These are phyloP conservation scores for Isabelozyma rhagii DNA, from an alignment of 805 yeast species.

Conservation along the genomic window DNA sequence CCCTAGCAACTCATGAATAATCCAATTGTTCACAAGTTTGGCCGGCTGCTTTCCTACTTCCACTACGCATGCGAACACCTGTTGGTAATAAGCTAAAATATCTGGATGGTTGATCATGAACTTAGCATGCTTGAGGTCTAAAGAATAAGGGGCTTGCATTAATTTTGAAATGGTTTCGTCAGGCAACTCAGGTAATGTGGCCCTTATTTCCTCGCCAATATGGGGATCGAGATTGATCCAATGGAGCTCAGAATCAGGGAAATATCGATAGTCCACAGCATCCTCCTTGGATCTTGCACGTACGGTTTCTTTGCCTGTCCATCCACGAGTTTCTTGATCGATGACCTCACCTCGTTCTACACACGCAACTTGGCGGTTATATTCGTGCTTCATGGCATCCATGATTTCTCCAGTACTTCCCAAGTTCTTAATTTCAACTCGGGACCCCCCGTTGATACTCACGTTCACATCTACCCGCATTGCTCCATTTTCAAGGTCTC, in stretches of 20 bases:
- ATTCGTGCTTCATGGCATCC: slow-evolving; percentile 73
- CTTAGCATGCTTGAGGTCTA: slow-evolving; percentile 73
- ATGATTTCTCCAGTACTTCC: slow-evolving; percentile 79
- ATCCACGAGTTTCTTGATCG: slow-evolving; percentile 77
- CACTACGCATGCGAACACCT: slow-evolving; percentile 29
- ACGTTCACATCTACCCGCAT: slow-evolving; percentile 93
- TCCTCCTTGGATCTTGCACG: slow-evolving; percentile 74
- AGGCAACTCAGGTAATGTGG: slow-evolving; percentile 56
- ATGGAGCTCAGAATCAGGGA: slow-evolving; percentile 92
- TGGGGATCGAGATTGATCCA: slow-evolving; percentile 43
- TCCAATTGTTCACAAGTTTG: slow-evolving; percentile 67
- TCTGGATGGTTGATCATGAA: slow-evolving; percentile 53
- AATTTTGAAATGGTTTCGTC: slow-evolving; percentile 53
- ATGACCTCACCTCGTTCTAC: slow-evolving; percentile 33
- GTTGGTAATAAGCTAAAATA: slow-evolving; percentile 51
- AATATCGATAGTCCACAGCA: slow-evolving; percentile 83
- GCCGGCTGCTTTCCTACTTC: slow-evolving; percentile 15
- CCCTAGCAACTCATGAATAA: slow-evolving; percentile 79
- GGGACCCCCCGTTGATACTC: slow-evolving; percentile 65
- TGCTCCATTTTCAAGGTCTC: slow-evolving; percentile 92
- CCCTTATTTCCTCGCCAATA: slow-evolving; percentile 40
- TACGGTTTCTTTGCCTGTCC: slow-evolving; percentile 77
- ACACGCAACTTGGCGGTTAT: slow-evolving; percentile 58
- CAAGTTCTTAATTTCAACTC: slow-evolving; percentile 89
- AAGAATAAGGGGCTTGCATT: slow-evolving; percentile 44